phyloP scores from a whole-genome alignment of 202 grass and related monocot genomes.

The Hordeum pubiflorum region DNA sequence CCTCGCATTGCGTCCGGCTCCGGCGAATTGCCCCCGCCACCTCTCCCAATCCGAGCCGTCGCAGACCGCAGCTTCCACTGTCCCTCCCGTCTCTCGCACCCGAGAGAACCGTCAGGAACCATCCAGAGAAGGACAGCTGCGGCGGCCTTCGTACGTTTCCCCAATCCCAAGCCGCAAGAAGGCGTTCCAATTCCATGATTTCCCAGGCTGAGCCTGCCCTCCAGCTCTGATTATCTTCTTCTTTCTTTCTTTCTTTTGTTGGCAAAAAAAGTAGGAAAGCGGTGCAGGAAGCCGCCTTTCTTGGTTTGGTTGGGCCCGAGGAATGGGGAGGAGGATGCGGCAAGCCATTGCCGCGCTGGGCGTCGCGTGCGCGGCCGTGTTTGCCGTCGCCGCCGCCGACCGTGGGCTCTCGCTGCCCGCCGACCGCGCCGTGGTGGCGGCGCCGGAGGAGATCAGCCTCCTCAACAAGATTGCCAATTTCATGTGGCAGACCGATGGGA shows the following conservation, averaged over 20 bases:
- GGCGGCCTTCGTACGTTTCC: slow-evolving; percentile 20
- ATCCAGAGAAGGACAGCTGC: not conserved
- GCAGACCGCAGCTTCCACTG: not conserved
- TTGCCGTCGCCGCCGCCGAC: slow-evolving; percentile 21
- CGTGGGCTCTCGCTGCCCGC: not conserved
- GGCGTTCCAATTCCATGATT: slow-evolving; percentile 5
- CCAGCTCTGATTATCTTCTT: not conserved
- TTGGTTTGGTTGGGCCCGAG: not conserved
- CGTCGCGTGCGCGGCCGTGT: slow-evolving; percentile 19
- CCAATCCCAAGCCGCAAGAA: not conserved
- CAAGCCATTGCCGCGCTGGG: slow-evolving; percentile 26
- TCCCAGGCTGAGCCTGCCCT: not conserved
- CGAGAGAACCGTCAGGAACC: not conserved
- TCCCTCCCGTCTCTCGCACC: not conserved
- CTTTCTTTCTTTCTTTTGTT: not conserved
- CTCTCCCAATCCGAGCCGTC: not conserved
- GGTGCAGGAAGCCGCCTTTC: not conserved
- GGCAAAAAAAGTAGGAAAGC: not conserved
- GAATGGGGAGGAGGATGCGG: slow-evolving; percentile 35
- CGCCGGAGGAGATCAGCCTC: slow-evolving; percentile 34
- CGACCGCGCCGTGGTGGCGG: not conserved
- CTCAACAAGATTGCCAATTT: slow-evolving; percentile 39
- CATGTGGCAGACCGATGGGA: slow-evolving; percentile 35
- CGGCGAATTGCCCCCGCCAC: not conserved
- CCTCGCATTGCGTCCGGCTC: not conserved